These are phyloP conservation scores for Aspergillus ostianus DNA, from an alignment of 495 filamentous ascomycete species.

Conservation along the genomic window DNA sequence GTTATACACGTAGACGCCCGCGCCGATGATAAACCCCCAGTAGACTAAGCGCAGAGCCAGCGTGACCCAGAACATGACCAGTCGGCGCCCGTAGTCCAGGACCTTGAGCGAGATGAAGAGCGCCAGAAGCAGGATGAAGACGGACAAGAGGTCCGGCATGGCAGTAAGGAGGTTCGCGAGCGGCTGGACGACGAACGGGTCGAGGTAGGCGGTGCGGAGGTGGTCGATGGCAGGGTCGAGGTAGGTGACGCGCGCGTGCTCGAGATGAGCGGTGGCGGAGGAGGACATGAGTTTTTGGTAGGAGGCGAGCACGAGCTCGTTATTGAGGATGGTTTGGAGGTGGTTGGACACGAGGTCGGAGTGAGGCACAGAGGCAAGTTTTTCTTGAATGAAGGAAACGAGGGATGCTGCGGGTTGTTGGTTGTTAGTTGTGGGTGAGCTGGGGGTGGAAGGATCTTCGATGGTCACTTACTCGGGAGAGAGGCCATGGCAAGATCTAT, in stretches of 20 bases:
- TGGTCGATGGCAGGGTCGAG: constrained; percentile 17
- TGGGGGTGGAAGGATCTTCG: too few species aligned
- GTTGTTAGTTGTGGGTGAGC: background rate
- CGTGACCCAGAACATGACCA: constrained; percentile 72
- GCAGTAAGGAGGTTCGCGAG: constrained; percentile 49
- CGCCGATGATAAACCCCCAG: constrained; percentile 52
- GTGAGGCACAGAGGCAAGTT: background rate
- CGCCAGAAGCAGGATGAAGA: constrained; percentile 53
- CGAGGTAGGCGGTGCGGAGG: constrained; percentile 38
- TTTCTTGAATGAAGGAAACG: constrained; percentile 14
- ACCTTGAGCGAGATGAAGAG: constrained; percentile 64
- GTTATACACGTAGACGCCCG: constrained; percentile 57
- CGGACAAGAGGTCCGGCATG: constrained; percentile 59
- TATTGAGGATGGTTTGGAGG: background rate
- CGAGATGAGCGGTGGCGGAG: constrained; percentile 13
- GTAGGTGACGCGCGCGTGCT: constrained; percentile 4
- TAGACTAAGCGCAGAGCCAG: constrained; percentile 57
- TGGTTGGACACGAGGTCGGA: background rate
- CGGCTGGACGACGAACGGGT: constrained; percentile 41
- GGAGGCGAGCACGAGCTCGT: constrained; percentile 12
- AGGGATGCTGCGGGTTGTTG: constrained; percentile 7
- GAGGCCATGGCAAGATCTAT: background rate
- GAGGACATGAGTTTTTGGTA: constrained; percentile 27
- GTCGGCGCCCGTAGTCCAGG: constrained; percentile 62
- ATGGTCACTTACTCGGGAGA: background rate